A percentile compares a stretch with the other conserved stretches of the same genome.
Conservation (phyloP, 164 flowering plant species). For the Santalum album region DNA sequence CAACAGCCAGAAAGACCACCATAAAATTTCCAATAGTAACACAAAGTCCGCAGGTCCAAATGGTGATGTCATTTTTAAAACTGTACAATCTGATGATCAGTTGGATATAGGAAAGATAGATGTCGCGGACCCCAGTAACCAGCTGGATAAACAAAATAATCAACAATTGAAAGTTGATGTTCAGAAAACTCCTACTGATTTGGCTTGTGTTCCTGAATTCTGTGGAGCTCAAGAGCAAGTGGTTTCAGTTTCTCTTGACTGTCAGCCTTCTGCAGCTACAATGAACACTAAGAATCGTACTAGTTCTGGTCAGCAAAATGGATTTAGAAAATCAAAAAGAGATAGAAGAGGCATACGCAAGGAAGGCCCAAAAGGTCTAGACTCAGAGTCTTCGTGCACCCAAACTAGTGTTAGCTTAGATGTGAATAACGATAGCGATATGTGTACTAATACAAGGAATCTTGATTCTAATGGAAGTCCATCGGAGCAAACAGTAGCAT, state of each 20-base stretch:
- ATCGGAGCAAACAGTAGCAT: conserved; percentile 20
- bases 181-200: conserved; percentile 13
- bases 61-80: conserved; percentile 26
- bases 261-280: conserved; percentile 18
- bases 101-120: conserved; percentile 22
- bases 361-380: conserved; percentile 41
- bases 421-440: conserved; percentile 36
- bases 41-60: conserved; percentile 33
- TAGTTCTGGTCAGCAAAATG: conserved; percentile 26
- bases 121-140: conserved; percentile 15
- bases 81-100: conserved; percentile 24
- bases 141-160: conserved; percentile 20
- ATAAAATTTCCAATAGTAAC: conserved; percentile 24
- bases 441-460: conserved; percentile 20
- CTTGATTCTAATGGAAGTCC: conserved; percentile 27
- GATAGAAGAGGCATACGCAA: conserved; percentile 19
- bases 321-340: conserved; percentile 17
- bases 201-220: conserved; percentile 16
- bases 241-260: conserved; percentile 24
- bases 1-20: conserved; percentile 28
- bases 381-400: conserved; percentile 54
- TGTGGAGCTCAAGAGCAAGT: conserved; percentile 20
- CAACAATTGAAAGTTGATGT: conserved; percentile 18
- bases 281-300: conserved; percentile 25
- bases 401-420: conserved; percentile 29